Base-by-base conservation (phyloP, 225 moss, liverwort and hornwort genomes). In the Pseudoscleropodium purum region DNA sequence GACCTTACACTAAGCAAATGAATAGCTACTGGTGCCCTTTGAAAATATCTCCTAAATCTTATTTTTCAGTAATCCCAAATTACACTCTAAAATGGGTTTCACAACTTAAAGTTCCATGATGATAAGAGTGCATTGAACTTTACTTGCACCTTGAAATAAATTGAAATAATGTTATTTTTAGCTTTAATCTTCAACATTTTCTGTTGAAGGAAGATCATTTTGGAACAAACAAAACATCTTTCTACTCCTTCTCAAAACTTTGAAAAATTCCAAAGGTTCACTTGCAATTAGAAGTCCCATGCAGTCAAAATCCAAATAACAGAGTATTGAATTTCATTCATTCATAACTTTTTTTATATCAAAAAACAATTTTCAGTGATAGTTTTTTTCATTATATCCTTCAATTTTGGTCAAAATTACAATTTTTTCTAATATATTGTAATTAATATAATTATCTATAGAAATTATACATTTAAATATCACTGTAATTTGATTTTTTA, bases 321-420 rank as follows among this genome's bases (percentile, higher is more conserved):
- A 24, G 0, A n/a, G 12, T 7, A 69, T 43, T 9, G 3, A 26
- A 26, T 15, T 39, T 25, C 1, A 41, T 72, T 23, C 5, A 41
- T 72, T 13, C 15, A 26, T 26, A 43, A 45, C 8, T 45, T 72
- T 41, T 72, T 9, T 27, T 43, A 15, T 23, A 41, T 15, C 8
- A 9, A 15, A 15, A 39, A 4, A 25, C 0, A 0, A 21, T 11
- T 4, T 68, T 6, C 1, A 9, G 15, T 27, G 26, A 27, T 0
- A 72, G 2, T 41, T 2, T 39, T 39, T 70, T 14, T 43, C 2
- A 43, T 29, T 10, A 2, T 27, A 27, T 26, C 5, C 12, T 68
- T 68, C 21, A 37, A 21, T 6, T 21, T 23, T 68, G 20, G 11
- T 23, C 10, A n/a, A 69, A n/a, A n/a, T 69, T 1, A 13, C 1